Conservation (phyloP, 352 stramenopile genomes). For the Pythium rhizo-oryzae region DNA sequence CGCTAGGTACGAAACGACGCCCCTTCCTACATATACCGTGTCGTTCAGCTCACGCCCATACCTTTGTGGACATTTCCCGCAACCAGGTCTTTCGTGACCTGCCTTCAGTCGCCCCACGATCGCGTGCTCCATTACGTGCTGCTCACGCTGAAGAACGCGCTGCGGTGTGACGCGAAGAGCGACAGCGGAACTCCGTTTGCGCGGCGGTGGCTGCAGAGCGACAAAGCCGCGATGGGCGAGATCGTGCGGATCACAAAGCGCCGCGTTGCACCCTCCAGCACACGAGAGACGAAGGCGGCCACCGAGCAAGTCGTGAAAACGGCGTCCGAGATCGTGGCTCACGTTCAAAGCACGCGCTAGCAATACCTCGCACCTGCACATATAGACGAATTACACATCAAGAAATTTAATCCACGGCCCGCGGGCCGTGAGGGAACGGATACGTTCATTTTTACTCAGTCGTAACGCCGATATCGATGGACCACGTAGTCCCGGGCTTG, state of each 20-base stretch:
- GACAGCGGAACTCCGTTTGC: constrained; percentile 17
- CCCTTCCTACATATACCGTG: background rate
- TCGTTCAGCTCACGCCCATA: background rate
- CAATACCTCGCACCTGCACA: background rate
- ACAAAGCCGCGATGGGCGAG: constrained; percentile 25
- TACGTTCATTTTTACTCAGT: constrained; percentile 24
- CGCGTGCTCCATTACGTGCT: constrained; percentile 49
- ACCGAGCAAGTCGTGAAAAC: constrained; percentile 54
- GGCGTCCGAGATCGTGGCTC: constrained; percentile 42
- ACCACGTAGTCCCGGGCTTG: constrained; percentile 78
- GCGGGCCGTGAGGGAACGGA: background rate
- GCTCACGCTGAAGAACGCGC: constrained; percentile 60
- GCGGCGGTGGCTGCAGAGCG: constrained; percentile 14
- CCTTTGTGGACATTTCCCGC: background rate
- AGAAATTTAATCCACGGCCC: background rate
- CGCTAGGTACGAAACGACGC: constrained; percentile 12
- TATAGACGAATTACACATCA: background rate
- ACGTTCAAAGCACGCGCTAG: constrained; percentile 16
- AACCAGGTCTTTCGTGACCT: background rate
- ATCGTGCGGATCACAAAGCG: constrained; percentile 12
- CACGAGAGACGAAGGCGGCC: constrained; percentile 12
- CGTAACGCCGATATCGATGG: constrained; percentile 62
- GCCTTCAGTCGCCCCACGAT: constrained; percentile 11
- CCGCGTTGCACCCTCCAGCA: background rate
- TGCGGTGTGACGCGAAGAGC: constrained; percentile 46